Evolutionary conservation across 116 monocot genomes (phyloP), one percentile per base, ranked within the genome.

Genomic region (Zostera marina): DNA sequence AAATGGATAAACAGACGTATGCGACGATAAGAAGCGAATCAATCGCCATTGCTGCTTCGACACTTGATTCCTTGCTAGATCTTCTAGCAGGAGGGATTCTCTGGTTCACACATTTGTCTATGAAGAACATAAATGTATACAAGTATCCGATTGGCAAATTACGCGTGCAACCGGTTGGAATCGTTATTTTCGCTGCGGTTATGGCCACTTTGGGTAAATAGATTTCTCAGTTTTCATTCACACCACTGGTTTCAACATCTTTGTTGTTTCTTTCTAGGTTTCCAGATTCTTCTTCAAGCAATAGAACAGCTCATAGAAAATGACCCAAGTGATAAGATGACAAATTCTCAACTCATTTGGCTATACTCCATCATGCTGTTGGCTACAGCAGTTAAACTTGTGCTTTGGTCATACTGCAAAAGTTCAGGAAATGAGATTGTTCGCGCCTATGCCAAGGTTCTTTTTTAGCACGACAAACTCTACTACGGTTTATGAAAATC

Each of bases 171-270:
- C 96, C 96, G 6, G 96, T 96, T 3, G 96, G 96, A 10, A 89
- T 96, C 66, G 79, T 96, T 44, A 63, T 96, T 15, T 96, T 96
- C 79, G 96, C 96, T 73, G 96, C 89, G 62, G 56, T 85, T 16
- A 96, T 96, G 96, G 85, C 96, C 61, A 96, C 96, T 19, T 68
- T 96, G 56, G 96, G 96, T 89, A 74, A n/a, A n/a, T n/a, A n/a
- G 11, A 46, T 44, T 11, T 6, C 15, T 20, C 15, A n/a, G n/a
- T 49, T 8, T 20, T 8, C 32, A 32, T 32, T 32, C 32, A 32
- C 47, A 47, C 17, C 7, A 20, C 17, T 4, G 5, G 22, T 19
- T 21, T 54, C 22, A 5, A 21, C 22, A 11, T 11, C 22, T 54
- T 54, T 54, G 53, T 56, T 24, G 26, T 38, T 56, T 7, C 15